Evolutionary conservation across 2,329 filamentous ascomycete genomes (phyloP), one percentile per base, ranked within the genome.

Genomic region (Colletotrichum orchidophilum): DNA sequence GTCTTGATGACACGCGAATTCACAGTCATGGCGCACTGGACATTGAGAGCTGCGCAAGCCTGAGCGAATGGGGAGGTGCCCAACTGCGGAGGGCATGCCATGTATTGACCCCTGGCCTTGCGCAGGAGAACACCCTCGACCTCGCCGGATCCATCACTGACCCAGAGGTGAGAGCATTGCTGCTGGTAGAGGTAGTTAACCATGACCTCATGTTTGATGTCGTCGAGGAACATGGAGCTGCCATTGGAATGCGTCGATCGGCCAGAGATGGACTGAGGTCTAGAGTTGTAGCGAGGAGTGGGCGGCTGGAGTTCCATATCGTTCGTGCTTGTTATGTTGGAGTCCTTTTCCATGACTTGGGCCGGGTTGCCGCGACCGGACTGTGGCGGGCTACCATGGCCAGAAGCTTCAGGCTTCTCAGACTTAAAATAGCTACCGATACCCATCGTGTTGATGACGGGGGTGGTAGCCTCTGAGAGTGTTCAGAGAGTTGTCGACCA

Each of bases 131-230:
- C 92, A 74, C 93, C 93, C 79, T 95, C 93, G 6, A 90, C 80
- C 74, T 92, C 88, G 13, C 91, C 91, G 59, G 87, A 90, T 42
- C 87, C 89, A 75, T 94, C 91, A 35, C 89, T 89, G 24, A 94
- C 90, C 93, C 93, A 95, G 39, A 94, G 86, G 72, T 90, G 88
- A 13, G 89, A 88, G 77, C 92, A 94, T 81, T 94, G 92, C 78
- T 95, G 92, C 80, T 95, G 93, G 80, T 94, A 94, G 29, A 95
- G 84, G 79, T 94, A 94, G 81, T 93, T 94, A 71, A 93, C 92
- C 92, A 95, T 95, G 72, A 95, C 91, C 80, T 95, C 93, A 77
- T 94, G 91, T 80, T 92, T 93, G 81, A 94, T 92, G 73, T 93
- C 92, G 71, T 93, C 91, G 12, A 93, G 80, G 71, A 92, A 87